Conservation (phyloP, 192 early-diverging fungal species). For the Coemansia sp. region DNA sequence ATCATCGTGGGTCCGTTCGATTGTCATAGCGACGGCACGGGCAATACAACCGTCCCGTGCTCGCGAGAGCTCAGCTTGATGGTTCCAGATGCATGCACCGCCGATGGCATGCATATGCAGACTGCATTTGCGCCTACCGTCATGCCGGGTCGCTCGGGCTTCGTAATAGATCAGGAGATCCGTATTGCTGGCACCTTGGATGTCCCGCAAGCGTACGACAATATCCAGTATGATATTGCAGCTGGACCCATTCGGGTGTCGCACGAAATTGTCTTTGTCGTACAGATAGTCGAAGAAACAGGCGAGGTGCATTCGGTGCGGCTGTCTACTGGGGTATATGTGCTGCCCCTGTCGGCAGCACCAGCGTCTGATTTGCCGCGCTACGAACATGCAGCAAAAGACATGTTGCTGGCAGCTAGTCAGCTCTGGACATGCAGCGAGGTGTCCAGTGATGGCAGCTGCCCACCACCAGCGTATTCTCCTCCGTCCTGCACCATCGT, state of each 20-base stretch:
- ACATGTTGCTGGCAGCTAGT: conserved; percentile 32
- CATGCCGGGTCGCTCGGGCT: conserved; percentile 14
- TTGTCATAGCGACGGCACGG: conserved; percentile 2
- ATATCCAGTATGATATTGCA: conserved; percentile 41
- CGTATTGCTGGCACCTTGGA: conserved; percentile 20
- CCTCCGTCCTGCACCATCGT: background rate
- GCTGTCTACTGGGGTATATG: conserved; percentile 37
- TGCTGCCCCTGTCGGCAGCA: conserved; percentile 15
- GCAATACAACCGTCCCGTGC: conserved; percentile 14
- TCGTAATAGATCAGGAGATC: conserved; percentile 48
- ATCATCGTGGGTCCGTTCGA: conserved; percentile 28
- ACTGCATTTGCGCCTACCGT: conserved; percentile 21
- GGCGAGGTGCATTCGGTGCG: conserved; percentile 46
- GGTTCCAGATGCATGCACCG: background rate
- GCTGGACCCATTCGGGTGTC: conserved; percentile 34
- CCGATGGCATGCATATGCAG: conserved; percentile 8
- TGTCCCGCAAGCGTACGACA: conserved; percentile 26
- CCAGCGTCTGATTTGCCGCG: conserved; percentile 27
- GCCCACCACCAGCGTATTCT: conserved; percentile 28
- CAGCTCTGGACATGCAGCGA: conserved; percentile 11
- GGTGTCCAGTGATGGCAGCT: background rate
- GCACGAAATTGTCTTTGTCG: conserved; percentile 38
- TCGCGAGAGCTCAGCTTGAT: conserved; percentile 19
- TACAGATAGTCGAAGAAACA: conserved; percentile 31
- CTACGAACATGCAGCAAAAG: conserved; percentile 41